Percentiles rank a stretch among this genome's conserved stretches.
These are phyloP conservation scores for Phytophthora multivora DNA, from an alignment of 352 stramenopile species.

Conservation along the genomic window DNA sequence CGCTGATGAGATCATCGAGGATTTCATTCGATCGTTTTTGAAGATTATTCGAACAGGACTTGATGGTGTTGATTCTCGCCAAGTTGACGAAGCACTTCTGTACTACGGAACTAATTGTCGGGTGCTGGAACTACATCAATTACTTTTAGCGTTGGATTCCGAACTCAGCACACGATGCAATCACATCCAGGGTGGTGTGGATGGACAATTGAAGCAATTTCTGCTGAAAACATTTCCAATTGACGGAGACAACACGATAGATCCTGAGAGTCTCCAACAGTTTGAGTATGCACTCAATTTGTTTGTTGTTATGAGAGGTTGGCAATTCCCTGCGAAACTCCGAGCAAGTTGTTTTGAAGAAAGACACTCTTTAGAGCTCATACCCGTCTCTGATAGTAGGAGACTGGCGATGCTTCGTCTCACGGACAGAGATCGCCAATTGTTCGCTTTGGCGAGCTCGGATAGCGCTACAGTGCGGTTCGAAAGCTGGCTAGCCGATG, in stretches of 20 bases:
- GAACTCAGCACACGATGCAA: conserved; percentile 18
- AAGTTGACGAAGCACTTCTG: conserved; percentile 7
- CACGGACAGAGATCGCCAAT: conserved; percentile 23
- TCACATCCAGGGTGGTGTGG: conserved; percentile 13
- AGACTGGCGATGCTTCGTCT: conserved; percentile 19
- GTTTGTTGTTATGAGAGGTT: conserved; percentile 25
- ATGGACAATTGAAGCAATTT: conserved; percentile 21
- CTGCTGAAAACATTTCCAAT: conserved; percentile 22
- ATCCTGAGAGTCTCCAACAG: conserved; percentile 2
- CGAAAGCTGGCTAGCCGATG: conserved; percentile 25
- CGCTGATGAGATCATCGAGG: conserved; percentile 11
- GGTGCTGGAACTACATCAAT: conserved; percentile 5
- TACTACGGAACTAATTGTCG: conserved; percentile 22
- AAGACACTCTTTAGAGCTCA: conserved; percentile 16
- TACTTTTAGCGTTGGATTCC: conserved; percentile 21
- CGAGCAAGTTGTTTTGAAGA: conserved; percentile 20
- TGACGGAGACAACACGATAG: background rate
- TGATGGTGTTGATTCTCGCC: background rate
- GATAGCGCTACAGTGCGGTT: conserved; percentile 1
- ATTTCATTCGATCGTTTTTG: conserved; percentile 13
- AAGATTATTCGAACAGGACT: conserved; percentile 12
- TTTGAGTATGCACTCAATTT: conserved; percentile 27
- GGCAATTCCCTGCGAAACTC: conserved; percentile 7
- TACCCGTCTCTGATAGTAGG: conserved; percentile 23
- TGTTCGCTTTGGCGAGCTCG: conserved; percentile 13